phyloP scores from a whole-genome alignment of 2,329 filamentous ascomycete genomes.

The Penicillium olsonii region DNA sequence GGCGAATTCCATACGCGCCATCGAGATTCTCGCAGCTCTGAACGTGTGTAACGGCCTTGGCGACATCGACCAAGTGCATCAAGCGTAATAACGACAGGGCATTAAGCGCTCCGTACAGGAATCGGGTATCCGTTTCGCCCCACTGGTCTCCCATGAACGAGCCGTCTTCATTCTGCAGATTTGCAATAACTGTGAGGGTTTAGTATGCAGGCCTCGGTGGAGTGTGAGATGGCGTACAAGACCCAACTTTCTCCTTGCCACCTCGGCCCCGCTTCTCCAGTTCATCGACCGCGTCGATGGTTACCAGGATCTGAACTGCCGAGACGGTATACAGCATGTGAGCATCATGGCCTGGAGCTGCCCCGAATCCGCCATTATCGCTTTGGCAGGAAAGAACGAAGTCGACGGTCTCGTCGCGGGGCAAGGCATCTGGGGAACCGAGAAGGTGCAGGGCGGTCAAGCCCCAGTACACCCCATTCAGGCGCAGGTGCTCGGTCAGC shows the following conservation, averaged over 20 bases:
- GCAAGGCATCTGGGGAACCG: constrained; percentile 75
- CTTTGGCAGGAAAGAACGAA: constrained; percentile 96
- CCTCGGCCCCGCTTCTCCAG: constrained; percentile 69
- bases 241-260: constrained; percentile 71
- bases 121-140: constrained; percentile 94
- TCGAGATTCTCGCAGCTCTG: constrained; percentile 88
- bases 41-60: constrained; percentile 77
- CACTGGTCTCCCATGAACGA: constrained; percentile 94
- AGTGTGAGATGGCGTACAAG: constrained; percentile 62
- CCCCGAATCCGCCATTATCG: constrained; percentile 86
- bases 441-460: constrained; percentile 85
- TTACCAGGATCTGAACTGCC: constrained; percentile 88
- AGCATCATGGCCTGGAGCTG: constrained; percentile 89
- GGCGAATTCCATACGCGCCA: constrained; percentile 85
- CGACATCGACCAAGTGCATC: constrained; percentile 72
- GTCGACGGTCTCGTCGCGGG: constrained; percentile 76
- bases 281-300: constrained; percentile 79
- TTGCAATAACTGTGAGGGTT: constrained; percentile 66
- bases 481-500: constrained; percentile 92
- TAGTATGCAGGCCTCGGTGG: constrained; percentile 17
- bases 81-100: constrained; percentile 81
- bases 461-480: constrained; percentile 97
- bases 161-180: constrained; percentile 80
- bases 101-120: constrained; percentile 87
- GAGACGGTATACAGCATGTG: constrained; percentile 97